phyloP scores from a whole-genome alignment of 192 early-diverging fungal genomes.

The Coemansia sp. region DNA sequence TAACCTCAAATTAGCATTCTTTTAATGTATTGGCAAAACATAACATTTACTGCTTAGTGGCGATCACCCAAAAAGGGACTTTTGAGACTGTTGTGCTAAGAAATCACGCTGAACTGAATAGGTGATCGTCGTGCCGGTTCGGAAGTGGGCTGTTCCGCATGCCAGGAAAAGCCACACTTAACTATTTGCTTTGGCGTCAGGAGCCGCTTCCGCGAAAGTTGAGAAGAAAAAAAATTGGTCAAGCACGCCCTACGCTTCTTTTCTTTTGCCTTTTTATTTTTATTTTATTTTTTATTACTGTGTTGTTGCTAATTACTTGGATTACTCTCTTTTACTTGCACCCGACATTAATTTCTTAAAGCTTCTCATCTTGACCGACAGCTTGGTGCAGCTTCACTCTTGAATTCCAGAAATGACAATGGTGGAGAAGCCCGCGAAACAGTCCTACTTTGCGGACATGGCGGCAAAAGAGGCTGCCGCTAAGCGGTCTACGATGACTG shows the following conservation, averaged over 20 bases:
- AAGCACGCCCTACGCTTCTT: background rate
- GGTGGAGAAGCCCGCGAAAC: conserved; percentile 19
- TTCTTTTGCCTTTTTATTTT: background rate
- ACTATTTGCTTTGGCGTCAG: background rate
- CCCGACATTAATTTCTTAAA: background rate
- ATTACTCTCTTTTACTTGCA: conserved; percentile 3
- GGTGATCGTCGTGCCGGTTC: background rate
- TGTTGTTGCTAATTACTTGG: conserved; percentile 7
- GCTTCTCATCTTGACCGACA: background rate
- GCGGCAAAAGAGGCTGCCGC: conserved; percentile 22
- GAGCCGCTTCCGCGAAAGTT: background rate
- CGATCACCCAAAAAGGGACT: background rate
- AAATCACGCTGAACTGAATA: background rate
- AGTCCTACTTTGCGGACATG: conserved; percentile 25
- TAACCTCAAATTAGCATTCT: background rate
- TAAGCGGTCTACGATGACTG: background rate
- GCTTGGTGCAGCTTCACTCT: background rate
- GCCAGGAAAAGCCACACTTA: background rate
- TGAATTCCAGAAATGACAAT: conserved; percentile 32
- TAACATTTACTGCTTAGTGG: background rate
- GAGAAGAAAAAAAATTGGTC: too few species aligned
- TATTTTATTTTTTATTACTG: background rate
- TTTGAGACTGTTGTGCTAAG: background rate
- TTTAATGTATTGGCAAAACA: background rate
- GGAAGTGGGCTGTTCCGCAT: background rate